Conservation (phyloP, 78 protist genomes). For the Polysphondylium violaceum region DNA sequence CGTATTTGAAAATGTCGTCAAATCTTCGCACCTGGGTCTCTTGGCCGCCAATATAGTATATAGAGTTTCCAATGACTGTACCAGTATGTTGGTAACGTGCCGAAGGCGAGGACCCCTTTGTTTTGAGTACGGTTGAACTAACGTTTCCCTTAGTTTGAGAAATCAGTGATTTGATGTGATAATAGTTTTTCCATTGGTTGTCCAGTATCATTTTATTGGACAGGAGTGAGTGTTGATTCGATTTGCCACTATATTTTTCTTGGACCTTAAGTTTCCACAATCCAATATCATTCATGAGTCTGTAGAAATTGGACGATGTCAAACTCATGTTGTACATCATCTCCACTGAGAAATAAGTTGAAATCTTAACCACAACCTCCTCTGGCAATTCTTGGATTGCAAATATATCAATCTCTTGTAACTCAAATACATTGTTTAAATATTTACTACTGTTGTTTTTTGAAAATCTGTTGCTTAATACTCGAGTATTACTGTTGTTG, state of each 20-base stretch:
- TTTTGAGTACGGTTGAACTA: background rate
- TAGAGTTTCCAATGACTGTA: slow-evolving; percentile 49
- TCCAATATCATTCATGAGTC: slow-evolving; percentile 33
- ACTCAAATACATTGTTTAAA: background rate
- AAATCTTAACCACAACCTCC: slow-evolving; percentile 22
- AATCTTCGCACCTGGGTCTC: slow-evolving; percentile 53
- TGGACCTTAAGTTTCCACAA: slow-evolving; percentile 43
- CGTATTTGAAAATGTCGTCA: slow-evolving; percentile 65
- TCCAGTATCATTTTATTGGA: background rate
- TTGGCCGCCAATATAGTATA: slow-evolving; percentile 79
- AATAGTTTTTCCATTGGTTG: slow-evolving; percentile 59
- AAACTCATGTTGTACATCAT: slow-evolving; percentile 10
- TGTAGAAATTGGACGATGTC: slow-evolving; percentile 6
- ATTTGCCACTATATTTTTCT: background rate
- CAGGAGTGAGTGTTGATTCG: background rate
- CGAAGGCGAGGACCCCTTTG: slow-evolving; percentile 25
- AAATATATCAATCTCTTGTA: no score
- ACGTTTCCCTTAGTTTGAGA: background rate
- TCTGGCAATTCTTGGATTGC: slow-evolving; percentile 49
- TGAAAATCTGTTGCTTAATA: background rate
- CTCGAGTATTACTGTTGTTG: background rate
- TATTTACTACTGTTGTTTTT: background rate
- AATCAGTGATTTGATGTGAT: background rate
- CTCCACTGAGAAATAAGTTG: slow-evolving; percentile 6
- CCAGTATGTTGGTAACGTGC: slow-evolving; percentile 79